These are phyloP conservation scores for Sporobolomyces pararoseus DNA, from an alignment of 768 basidiomycete species.

Conservation along the genomic window DNA sequence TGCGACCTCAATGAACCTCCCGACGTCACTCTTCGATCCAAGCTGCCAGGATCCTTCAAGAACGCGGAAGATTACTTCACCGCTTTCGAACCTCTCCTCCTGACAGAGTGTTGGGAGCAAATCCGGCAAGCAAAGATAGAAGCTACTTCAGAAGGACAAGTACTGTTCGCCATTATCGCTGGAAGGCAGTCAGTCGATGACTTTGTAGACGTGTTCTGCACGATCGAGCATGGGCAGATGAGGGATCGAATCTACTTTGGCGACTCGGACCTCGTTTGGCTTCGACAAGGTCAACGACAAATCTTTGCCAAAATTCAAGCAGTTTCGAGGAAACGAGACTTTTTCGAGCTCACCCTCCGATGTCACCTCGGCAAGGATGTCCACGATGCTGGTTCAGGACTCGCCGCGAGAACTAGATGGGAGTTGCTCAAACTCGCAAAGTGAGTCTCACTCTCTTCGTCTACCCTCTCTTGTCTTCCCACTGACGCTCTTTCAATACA, in stretches of 20 bases:
- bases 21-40: constrained; percentile 37
- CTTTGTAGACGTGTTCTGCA: constrained; percentile 74
- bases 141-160: constrained; percentile 50
- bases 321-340: constrained; percentile 52
- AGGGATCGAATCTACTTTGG: constrained; percentile 68
- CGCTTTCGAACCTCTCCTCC: constrained; percentile 76
- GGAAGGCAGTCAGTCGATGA: constrained; percentile 71
- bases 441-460: constrained; percentile 56
- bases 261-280: constrained; percentile 81
- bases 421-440: constrained; percentile 72
- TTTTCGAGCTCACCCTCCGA: constrained; percentile 62
- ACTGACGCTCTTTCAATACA: constrained; percentile 47
- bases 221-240: constrained; percentile 57
- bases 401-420: constrained; percentile 68
- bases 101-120: constrained; percentile 89
- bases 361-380: constrained; percentile 52
- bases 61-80: constrained; percentile 65
- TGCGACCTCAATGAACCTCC: constrained; percentile 66
- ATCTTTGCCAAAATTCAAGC: constrained; percentile 69
- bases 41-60: constrained; percentile 51
- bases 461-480: neutral
- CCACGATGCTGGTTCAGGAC: constrained; percentile 57
- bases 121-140: constrained; percentile 73
- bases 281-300: constrained; percentile 58
- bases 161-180: constrained; percentile 57